Conservation (phyloP, 202 grass and related monocot species). For the Schoenoplectus tabernaemontani region DNA sequence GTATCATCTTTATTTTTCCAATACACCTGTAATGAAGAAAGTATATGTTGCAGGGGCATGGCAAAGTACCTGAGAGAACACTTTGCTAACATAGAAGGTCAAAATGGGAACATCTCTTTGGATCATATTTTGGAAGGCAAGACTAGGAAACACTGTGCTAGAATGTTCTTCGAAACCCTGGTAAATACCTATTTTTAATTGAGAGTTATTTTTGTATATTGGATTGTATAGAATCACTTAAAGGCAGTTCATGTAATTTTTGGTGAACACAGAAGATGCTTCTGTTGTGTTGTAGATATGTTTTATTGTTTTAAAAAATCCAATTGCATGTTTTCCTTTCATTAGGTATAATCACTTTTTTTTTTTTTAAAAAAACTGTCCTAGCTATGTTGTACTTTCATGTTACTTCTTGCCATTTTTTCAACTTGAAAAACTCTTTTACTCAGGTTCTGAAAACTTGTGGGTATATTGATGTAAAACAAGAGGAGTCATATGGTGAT, state of each 20-base stretch:
- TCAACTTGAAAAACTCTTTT: constrained; percentile 3
- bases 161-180: constrained; percentile 94
- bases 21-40: neutral
- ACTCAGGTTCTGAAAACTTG: constrained; percentile 73
- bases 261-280: neutral
- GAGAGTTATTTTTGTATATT: neutral
- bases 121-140: constrained; percentile 69
- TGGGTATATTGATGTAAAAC: constrained; percentile 65
- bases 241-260: neutral
- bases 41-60: constrained; percentile 46
- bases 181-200: constrained; percentile 29
- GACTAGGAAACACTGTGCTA: constrained; percentile 69
- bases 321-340: neutral
- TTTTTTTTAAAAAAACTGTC: neutral
- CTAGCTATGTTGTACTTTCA: neutral
- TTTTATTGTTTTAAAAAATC: constrained; percentile 2
- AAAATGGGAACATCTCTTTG: constrained; percentile 52
- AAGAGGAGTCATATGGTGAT: constrained; percentile 59
- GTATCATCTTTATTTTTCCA: constrained; percentile 2
- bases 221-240: neutral
- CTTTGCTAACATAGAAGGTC: constrained; percentile 21
- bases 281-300: neutral
- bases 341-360: neutral
- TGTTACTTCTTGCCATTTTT: neutral
- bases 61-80: constrained; percentile 66